These are phyloP conservation scores for Ascodesmis nigricans DNA, from an alignment of 495 filamentous ascomycete genomes.

Conservation along the genomic window DNA sequence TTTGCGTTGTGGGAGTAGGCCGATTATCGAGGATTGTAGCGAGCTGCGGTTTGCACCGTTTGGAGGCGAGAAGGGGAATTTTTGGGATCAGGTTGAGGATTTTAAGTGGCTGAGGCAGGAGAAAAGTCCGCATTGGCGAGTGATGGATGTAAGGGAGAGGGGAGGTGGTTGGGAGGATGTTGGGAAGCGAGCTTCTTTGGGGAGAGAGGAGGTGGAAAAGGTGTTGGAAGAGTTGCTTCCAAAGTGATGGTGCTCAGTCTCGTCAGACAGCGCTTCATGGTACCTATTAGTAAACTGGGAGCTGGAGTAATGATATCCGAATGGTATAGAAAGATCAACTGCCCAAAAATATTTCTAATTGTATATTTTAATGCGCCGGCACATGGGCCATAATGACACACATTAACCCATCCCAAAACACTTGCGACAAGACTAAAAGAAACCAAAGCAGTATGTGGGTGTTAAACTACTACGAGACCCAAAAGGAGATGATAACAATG, in stretches of 20 bases:
- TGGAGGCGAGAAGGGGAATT: slow-evolving; percentile 29
- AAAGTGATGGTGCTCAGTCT: too few relatives aligned
- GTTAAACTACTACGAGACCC: background rate
- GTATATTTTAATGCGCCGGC: too few relatives aligned
- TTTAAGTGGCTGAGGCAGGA: slow-evolving; percentile 89
- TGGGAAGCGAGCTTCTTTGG: background rate
- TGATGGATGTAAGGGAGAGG: slow-evolving; percentile 38
- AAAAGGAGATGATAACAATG: slow-evolving; percentile 1
- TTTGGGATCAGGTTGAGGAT: slow-evolving; percentile 80
- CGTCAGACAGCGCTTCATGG: too few relatives aligned
- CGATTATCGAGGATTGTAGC: slow-evolving; percentile 80
- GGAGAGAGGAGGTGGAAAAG: background rate
- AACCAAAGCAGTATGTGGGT: too few relatives aligned
- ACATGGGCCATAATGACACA: too few relatives aligned
- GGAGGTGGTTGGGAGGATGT: slow-evolving; percentile 26
- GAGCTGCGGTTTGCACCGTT: slow-evolving; percentile 58
- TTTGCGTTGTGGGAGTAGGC: slow-evolving; percentile 55
- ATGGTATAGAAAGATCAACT: too few relatives aligned
- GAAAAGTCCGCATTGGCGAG: slow-evolving; percentile 70
- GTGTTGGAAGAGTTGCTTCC: background rate
- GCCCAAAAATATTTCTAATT: too few relatives aligned
- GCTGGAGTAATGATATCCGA: too few relatives aligned
- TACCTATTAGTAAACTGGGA: too few relatives aligned
- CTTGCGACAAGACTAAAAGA: too few relatives aligned
- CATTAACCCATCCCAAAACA: too few relatives aligned